Base-by-base conservation (phyloP, 225 moss, liverwort and hornwort genomes). In the Bryoerythrophyllum caledonicum region DNA sequence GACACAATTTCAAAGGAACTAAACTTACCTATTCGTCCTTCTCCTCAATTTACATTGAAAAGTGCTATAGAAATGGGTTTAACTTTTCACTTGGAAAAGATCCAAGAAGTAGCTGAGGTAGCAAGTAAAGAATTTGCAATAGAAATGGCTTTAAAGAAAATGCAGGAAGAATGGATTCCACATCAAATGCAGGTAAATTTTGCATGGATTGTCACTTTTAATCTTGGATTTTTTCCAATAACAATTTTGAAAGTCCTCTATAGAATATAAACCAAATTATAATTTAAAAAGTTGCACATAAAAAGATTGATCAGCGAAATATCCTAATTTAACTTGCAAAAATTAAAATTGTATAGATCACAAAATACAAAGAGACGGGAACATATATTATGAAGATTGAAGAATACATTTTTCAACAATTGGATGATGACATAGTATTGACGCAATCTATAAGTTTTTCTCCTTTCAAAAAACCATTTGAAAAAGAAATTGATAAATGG, bases 381-480 rank as follows among this genome's bases (percentile, higher is more conserved):
- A 90, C 92, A 11, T 92, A 90, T 68, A 92, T 92, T 52, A 92
- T 90, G 90, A 92, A 92, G 74, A 90, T 92, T 77, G 90, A 92
- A 35, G 92, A 92, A 67, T 74, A 84, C 10, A 83, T 86, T 16
- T 64, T 92, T 79, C 92, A 92, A 79, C 90, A 86, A 79, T 64
- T 92, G 26, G 92, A 92, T 79, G 92, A 92, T 71, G 88, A 92
- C 53, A 92, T 90, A 59, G 90, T 92, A 64, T 77, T 92, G 20
- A 92, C 88, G 20, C 90, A 92, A 76, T 87, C 92, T 11, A 86
- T 92, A 86, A 90, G 88, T 69, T 92, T 90, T 71, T 92, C 92
- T 35, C 92, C 90, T 1, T 92, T 92, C 65, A 92, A 92, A 57
- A 90, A 90, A 60, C 90, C 92, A 15, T 92, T 92, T 78, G 92